phyloP scores from a whole-genome alignment of 306 rosid genomes.

The Prunus mongolica region DNA sequence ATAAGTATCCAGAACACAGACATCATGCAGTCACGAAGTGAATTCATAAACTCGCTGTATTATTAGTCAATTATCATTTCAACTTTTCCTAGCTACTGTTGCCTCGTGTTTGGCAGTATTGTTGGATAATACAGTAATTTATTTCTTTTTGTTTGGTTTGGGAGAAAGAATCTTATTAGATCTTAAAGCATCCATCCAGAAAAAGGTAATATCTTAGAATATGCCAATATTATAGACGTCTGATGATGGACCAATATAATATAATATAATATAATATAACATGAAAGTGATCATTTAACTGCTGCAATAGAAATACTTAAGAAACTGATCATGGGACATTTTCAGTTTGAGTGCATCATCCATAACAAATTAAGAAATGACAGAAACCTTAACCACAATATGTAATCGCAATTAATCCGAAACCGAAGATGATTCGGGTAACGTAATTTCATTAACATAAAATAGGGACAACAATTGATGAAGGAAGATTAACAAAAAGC shows the following conservation, averaged over 20 bases:
- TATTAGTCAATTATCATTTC: background rate
- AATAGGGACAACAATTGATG: background rate
- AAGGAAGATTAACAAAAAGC: background rate
- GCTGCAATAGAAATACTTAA: background rate
- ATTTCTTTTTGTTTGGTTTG: background rate
- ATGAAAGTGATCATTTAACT: background rate
- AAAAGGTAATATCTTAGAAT: no score
- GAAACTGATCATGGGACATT: no score
- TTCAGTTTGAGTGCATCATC: background rate
- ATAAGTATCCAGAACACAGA: background rate
- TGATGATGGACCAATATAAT: no score
- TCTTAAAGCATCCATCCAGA: no score
- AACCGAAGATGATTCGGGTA: no score
- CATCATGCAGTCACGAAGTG: no score
- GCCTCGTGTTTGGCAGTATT: background rate
- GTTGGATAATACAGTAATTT: background rate
- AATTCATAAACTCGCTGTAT: no score
- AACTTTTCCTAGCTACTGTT: background rate
- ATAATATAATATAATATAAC: no score
- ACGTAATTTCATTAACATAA: background rate
- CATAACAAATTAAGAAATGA: background rate
- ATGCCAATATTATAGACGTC: no score
- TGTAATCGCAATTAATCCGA: background rate
- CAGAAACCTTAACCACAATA: background rate
- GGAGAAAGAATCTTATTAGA: no score